Base-by-base conservation (phyloP, 495 filamentous ascomycete species). In the Thozetella sp. region DNA sequence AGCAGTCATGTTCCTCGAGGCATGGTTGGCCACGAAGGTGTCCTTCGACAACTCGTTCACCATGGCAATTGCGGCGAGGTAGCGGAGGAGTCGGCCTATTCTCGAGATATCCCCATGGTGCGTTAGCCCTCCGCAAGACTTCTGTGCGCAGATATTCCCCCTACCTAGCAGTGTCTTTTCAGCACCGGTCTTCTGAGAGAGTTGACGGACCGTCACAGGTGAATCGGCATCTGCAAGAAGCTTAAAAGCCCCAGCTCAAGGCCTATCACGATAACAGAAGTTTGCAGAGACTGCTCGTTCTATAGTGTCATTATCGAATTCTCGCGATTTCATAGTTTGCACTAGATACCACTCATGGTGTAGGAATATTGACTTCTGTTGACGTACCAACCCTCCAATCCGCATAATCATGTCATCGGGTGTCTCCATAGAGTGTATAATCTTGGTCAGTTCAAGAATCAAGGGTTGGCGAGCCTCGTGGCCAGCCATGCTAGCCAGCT, bases 61-160 rank as follows among this genome's bases (percentile, higher is more conserved):
- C 12, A 73, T 67, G n/a, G 67, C 74, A 69, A 78, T 75, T 23
- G 78, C 72, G 13, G 64, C 66, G 0, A 81, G 55, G 40, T 81
- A 76, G 55, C 71, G 72, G 50, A 80, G 59, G 25, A 80, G 59
- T 17, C 76, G 71, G 2, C 54, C 54, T 55, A 43, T 34, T 2
- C 6, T 37, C n/a, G 13, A 1, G 20, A 22, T 22, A 55, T 22
- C 6, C 19, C 45, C 30, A 30, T 34, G 2, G 45, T 3, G 17
- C 30, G 19, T 13, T 10, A 26, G 2, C 12, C 4, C 3, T 30
- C 54, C 24, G 54, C 54, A 37, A 37, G 30, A 37, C 6, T 37
- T 6, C 30, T 37, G 6, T 6, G 30, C 15, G 30, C 30, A 37
- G 30, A 37, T 37, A 37, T n/a, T 37, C 30, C 6, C 15, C 6